Base-by-base conservation (phyloP, 768 basidiomycete genomes). In the Lentinula detonsa region DNA sequence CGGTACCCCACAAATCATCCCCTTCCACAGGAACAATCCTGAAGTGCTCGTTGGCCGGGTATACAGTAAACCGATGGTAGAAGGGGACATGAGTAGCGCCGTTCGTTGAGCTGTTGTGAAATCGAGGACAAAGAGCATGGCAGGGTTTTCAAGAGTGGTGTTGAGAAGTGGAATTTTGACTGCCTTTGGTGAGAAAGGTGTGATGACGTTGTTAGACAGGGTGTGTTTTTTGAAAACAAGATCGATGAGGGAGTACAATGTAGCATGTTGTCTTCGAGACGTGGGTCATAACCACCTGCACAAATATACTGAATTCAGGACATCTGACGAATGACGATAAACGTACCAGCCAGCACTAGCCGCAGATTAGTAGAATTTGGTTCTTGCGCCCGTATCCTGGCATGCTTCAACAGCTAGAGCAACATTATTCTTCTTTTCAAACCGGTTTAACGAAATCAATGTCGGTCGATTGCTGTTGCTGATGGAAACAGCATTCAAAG, bases 1-100 rank as follows among this genome's bases (percentile, higher is more conserved):
- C 0, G 95, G 94, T 0, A 98, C 72, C 2, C 94, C 93, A 51
- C 91, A 95, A 7, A 86, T 82, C 94, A 98, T 98, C 21, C 0
- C 85, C 95, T 71, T 99, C 96, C 3, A 98, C 83, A 2, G 97
- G 96, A 0, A 89, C 95, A 65, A 99, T 98, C 1, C 96, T 96
- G 71, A 98, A 97, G 71, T 99, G 96, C 68, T 99, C 96, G 71
- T 96, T 96, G 7, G 83, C 76, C 0, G 97, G 0, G 96, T 99
- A 71, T 99, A 99, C 5, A 99, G 80, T 0, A 98, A 78, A 0
- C 84, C 91, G 15, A 84, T 72, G 0, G 93, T 91, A 4, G 80
- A 82, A 0, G 83, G 71, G 4, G 85, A 80, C 11, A 75, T 82
- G 40, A 99, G 85, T 1, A 98, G 82, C 6, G 87, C 87, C 1